A percentile compares a stretch with the other conserved stretches of the same genome.
These are phyloP conservation scores for Sordaria brevicollis DNA, from an alignment of 495 filamentous ascomycete genomes.

Conservation along the genomic window DNA sequence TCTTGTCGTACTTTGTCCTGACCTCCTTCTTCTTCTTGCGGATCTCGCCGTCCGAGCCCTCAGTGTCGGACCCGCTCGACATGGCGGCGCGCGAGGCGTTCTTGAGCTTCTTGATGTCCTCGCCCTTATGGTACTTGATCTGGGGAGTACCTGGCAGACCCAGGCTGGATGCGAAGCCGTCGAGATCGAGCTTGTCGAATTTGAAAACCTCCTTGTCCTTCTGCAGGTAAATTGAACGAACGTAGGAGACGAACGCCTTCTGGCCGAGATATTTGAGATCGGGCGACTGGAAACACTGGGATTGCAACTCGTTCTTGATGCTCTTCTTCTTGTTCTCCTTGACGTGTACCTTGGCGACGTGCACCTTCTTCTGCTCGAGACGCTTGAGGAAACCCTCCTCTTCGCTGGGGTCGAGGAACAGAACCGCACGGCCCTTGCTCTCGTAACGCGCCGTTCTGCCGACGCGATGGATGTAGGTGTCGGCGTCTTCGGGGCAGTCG, in stretches of 20 bases:
- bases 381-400: conserved; percentile 75
- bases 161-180: conserved; percentile 74
- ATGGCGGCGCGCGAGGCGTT: conserved; percentile 60
- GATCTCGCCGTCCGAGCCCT: conserved; percentile 33
- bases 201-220: conserved; percentile 90
- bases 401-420: conserved; percentile 88
- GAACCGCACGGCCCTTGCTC: conserved; percentile 70
- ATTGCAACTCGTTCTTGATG: conserved; percentile 74
- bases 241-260: conserved; percentile 88
- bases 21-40: conserved; percentile 53
- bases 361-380: conserved; percentile 79
- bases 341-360: conserved; percentile 73
- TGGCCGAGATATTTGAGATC: conserved; percentile 92
- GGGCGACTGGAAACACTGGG: conserved; percentile 89
- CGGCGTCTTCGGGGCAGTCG: conserved; percentile 91
- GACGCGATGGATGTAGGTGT: conserved; percentile 96
- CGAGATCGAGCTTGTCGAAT: conserved; percentile 65
- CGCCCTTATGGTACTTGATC: conserved; percentile 84
- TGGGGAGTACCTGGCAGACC: conserved; percentile 84
- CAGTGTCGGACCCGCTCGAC: conserved; percentile 39
- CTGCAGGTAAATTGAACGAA: conserved; percentile 71
- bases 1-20: conserved; percentile 87
- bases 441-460: conserved; percentile 93
- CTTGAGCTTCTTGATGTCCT: conserved; percentile 75
- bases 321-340: conserved; percentile 81